Evolutionary conservation across 805 yeast genomes (phyloP).

Genomic region (Debaryomyces prosopidis): DNA sequence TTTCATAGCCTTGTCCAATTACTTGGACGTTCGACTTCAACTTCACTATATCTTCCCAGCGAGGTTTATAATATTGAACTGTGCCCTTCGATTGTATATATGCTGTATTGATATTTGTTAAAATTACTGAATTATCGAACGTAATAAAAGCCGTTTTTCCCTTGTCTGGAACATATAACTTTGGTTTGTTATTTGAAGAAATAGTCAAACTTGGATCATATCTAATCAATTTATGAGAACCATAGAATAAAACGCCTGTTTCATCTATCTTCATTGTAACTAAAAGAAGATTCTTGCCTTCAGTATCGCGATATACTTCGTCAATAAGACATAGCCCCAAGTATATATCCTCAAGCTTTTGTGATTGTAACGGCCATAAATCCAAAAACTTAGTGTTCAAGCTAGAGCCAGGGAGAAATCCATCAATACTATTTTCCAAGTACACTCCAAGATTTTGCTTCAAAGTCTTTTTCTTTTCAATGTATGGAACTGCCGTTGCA

Average conservation of each 20-base stretch:
- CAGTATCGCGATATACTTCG: slow-evolving; percentile 11
- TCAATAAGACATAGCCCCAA: slow-evolving; percentile 36
- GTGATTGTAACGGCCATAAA: slow-evolving; percentile 49
- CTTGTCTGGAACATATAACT: slow-evolving; percentile 57
- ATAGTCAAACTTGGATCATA: slow-evolving; percentile 13
- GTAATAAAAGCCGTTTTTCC: slow-evolving; percentile 61
- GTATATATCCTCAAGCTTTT: slow-evolving; percentile 35
- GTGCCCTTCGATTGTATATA: slow-evolving; percentile 20
- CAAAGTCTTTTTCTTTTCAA: slow-evolving; percentile 26
- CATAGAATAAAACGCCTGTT: slow-evolving; percentile 54
- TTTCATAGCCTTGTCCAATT: slow-evolving; percentile 61
- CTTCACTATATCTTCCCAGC: slow-evolving; percentile 81
- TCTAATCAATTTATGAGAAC: slow-evolving; percentile 66
- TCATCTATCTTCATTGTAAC: slow-evolving; percentile 53
- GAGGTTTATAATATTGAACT: slow-evolving; percentile 36
- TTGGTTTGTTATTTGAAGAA: slow-evolving; percentile 35
- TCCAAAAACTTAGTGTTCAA: slow-evolving; percentile 60
- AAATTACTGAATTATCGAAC: slow-evolving; percentile 58
- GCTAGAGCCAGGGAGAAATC: slow-evolving; percentile 47
- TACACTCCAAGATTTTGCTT: slow-evolving; percentile 32
- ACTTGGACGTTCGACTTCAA: slow-evolving; percentile 55
- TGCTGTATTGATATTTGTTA: slow-evolving; percentile 57
- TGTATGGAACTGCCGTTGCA: slow-evolving; percentile 25
- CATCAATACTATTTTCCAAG: slow-evolving; percentile 34
- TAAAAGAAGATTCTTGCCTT: slow-evolving; percentile 41